Base-by-base conservation (phyloP, 192 early-diverging fungal genomes). In the Coemansia pectinata region DNA sequence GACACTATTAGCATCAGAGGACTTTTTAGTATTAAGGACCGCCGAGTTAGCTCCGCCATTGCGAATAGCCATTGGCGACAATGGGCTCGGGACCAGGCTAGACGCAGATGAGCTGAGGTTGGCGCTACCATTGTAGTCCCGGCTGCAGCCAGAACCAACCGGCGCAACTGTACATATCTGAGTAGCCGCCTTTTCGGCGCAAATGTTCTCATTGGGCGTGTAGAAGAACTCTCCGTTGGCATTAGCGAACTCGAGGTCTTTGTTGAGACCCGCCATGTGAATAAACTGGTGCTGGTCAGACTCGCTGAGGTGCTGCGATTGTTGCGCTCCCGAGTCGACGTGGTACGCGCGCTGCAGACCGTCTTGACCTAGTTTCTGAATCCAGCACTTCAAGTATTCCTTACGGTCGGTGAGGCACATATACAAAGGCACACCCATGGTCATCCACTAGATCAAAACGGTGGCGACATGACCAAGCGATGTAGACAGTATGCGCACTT, bases 361-460 rank as follows among this genome's bases (percentile, higher is more conserved):
- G 44, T 78, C 76, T 1, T 69, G 36, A 23, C 71, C 59, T 50
- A 78, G 63, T 63, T 65, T 78, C 21, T n/a, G 45, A 0, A 66
- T 36, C 76, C 76, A 83, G 45, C 19, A 1, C 17, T 38, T 48
- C 39, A 83, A 55, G 44, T 77, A 77, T 15, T 12, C 21, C 21
- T 73, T 33, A 14, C 67, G 42, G 57, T 60, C 58, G 58, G 73
- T 63, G 17, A 77, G 4, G 59, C 80, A 74, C 25, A 71, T 73
- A 31, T 34, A 65, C 21, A 83, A 4, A 1, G 80, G 72, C 31
- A 67, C 64, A 11, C 48, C 74, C 80, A 83, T 83, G 39, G 74
- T 66, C 2, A 45, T 25, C 80, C 75, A 83, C 74, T 74, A 85
- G 19, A 77, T 60, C 19, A 77, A 17, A 14, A 72, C 71, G 19